Evolutionary conservation across 495 filamentous ascomycete genomes (phyloP).

Genomic region (Neurospora africana): DNA sequence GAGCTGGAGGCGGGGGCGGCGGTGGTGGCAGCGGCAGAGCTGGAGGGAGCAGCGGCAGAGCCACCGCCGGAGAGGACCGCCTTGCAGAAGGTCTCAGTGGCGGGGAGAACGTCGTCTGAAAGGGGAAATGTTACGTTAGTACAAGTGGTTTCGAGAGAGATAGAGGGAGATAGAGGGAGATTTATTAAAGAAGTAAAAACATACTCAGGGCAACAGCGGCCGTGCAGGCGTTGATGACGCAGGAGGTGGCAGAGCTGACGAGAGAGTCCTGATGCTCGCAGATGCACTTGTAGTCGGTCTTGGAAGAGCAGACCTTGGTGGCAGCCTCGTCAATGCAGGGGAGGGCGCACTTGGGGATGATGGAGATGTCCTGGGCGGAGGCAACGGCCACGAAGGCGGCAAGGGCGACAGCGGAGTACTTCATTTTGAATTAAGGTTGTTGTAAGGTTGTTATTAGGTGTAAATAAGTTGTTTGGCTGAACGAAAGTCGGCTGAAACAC

Average conservation of each 20-base stretch:
- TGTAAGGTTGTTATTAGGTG: not conserved
- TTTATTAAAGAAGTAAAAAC: not conserved
- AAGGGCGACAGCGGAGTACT: constrained; percentile 24
- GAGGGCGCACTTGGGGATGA: constrained; percentile 31
- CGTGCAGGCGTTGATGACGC: constrained; percentile 28
- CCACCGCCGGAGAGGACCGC: constrained; percentile 11
- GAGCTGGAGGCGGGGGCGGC: not conserved
- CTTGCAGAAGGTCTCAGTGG: constrained; percentile 24
- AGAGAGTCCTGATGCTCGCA: constrained; percentile 28
- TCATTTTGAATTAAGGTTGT: constrained; percentile 24
- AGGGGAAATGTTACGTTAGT: not conserved
- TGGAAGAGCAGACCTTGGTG: constrained; percentile 24
- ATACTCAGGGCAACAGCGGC: constrained; percentile 22
- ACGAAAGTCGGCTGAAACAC: not conserved
- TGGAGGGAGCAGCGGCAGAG: not conserved
- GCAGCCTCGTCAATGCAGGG: constrained; percentile 28
- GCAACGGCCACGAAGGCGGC: constrained; percentile 25
- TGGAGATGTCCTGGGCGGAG: constrained; percentile 25
- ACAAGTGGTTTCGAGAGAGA: not conserved
- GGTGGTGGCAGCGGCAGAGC: not conserved
- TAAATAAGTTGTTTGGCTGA: not conserved
- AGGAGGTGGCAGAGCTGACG: constrained; percentile 22
- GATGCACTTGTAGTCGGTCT: constrained; percentile 32
- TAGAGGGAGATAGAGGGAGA: not conserved
- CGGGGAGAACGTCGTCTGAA: constrained; percentile 29